Conservation (phyloP, 2,329 filamentous ascomycete genomes). For the Ophiostoma montium region DNA sequence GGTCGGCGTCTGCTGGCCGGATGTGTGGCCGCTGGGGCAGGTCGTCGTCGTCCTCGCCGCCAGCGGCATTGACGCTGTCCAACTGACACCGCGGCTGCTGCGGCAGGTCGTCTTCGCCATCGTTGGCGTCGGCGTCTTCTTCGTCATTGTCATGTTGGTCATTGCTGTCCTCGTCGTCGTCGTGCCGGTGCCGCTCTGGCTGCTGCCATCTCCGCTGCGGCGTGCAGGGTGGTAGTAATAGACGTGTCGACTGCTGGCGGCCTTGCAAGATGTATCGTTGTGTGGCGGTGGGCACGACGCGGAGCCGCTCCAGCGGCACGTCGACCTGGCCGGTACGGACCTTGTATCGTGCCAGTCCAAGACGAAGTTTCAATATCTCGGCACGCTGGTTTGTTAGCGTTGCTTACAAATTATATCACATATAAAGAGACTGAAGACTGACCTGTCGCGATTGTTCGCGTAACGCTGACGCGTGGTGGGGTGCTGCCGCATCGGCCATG, state of each 20-base stretch:
- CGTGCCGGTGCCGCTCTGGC: neutral
- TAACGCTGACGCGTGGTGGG: conserved; percentile 3
- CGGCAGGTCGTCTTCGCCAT: neutral
- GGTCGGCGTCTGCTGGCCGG: neutral
- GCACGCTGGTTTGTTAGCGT: conserved; percentile 34
- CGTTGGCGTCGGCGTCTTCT: neutral
- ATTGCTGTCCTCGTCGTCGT: neutral
- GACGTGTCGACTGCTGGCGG: neutral
- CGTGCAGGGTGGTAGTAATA: neutral
- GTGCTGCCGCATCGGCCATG: conserved; percentile 26
- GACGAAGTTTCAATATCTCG: conserved; percentile 51
- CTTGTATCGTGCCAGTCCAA: conserved; percentile 61
- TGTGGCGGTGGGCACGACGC: conserved; percentile 22
- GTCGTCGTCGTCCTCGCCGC: conserved; percentile 5
- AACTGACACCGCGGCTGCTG: conserved; percentile 7
- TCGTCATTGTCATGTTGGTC: neutral
- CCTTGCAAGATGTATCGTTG: conserved; percentile 2
- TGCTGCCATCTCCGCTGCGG: neutral
- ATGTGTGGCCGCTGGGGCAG: conserved; percentile 4
- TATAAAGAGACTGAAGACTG: conserved; percentile 9
- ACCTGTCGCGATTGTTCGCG: conserved; percentile 39
- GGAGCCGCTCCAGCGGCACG: conserved; percentile 48
- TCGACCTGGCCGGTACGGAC: conserved; percentile 57
- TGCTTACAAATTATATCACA: neutral
- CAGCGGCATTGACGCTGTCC: conserved; percentile 4